A percentile compares a stretch with the other conserved stretches of the same genome.
These are phyloP conservation scores for Fusarium mundagurra DNA, from an alignment of 2,329 filamentous ascomycete species.

Conservation along the genomic window DNA sequence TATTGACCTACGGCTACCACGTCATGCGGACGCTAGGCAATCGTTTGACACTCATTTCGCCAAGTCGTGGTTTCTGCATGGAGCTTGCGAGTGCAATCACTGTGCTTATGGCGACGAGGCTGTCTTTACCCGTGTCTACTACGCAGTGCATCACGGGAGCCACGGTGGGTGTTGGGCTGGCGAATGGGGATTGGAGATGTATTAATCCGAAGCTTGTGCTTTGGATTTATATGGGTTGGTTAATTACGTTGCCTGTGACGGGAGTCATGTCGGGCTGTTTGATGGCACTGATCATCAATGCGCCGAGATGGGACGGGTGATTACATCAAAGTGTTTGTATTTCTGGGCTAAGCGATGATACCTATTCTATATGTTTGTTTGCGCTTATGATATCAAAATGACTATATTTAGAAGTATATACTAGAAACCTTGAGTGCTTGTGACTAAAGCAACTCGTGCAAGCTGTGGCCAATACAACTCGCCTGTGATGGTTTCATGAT, in stretches of 20 bases:
- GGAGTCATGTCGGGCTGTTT: conserved; percentile 60
- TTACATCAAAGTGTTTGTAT: neutral
- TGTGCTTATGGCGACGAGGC: conserved; percentile 66
- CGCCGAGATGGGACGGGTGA: conserved; percentile 52
- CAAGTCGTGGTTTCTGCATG: conserved; percentile 67
- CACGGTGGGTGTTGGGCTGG: conserved; percentile 71
- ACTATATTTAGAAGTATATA: neutral
- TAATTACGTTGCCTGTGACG: conserved; percentile 62
- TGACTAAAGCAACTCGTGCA: too few species aligned
- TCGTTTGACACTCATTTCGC: conserved; percentile 68
- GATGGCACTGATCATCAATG: conserved; percentile 65
- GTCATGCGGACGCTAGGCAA: conserved; percentile 73
- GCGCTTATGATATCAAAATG: neutral
- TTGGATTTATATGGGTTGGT: conserved; percentile 66
- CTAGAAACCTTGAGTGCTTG: neutral
- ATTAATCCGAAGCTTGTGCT: conserved; percentile 70
- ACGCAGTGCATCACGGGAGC: conserved; percentile 72
- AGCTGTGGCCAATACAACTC: neutral
- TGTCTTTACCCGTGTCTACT: conserved; percentile 68
- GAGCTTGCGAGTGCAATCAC: conserved; percentile 70
- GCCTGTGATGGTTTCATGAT: neutral
- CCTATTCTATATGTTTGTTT: conserved; percentile 1
- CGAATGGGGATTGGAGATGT: conserved; percentile 65
- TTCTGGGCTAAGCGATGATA: neutral
- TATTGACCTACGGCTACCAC: conserved; percentile 70